Evolutionary conservation across 2,329 filamentous ascomycete species (phyloP), one percentile per base, ranked within the genome.

Genomic region (Cytospora schulzeri): DNA sequence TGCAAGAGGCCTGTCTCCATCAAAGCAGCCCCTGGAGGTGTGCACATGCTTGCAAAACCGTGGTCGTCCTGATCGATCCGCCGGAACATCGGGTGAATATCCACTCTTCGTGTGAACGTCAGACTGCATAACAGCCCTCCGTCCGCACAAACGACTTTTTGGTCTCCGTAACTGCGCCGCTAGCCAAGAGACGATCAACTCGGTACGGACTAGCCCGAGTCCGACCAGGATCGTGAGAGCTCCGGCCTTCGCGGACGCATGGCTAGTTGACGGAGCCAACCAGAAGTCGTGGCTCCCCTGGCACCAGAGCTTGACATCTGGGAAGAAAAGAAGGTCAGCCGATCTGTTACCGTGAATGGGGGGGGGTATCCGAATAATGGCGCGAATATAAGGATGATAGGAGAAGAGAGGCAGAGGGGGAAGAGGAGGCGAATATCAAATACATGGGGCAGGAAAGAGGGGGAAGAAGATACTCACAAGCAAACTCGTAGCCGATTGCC

Each of bases 401-500:
- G 54, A 1, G n/a, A 22, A 56, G 19, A 31, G 22, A 50, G n/a
- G 22, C 8, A 19, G 28, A 24, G 17, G 45, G 15, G 22, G 26
- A 51, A 28, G 24, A 5, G 31, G 33, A 22, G 4, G 3, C 4
- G 22, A 26, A 17, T 24, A 45, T 19, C 5, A 41, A n/a, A n/a
- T 19, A 8, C 28, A 15, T 19, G 28, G 4, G 14, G 22, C 17
- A n/a, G 57, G 1, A 22, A 22, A 4, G 31, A 28, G 14, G 17
- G 19, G 45, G n/a, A n/a, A n/a, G n/a, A 58, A 8, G 2, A n/a
- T 5, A 58, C 61, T 31, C 31, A 63, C 61, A 63, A 15, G 55
- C 61, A 63, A 63, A 63, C 61, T 54, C 48, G 33, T 63, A 63
- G 54, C 56, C 45, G 31, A 63, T 24, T 19, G 61, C 58, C 54